Conservation (phyloP, 2,329 filamentous ascomycete species). For the Pseudophaeomoniella oleicola region DNA sequence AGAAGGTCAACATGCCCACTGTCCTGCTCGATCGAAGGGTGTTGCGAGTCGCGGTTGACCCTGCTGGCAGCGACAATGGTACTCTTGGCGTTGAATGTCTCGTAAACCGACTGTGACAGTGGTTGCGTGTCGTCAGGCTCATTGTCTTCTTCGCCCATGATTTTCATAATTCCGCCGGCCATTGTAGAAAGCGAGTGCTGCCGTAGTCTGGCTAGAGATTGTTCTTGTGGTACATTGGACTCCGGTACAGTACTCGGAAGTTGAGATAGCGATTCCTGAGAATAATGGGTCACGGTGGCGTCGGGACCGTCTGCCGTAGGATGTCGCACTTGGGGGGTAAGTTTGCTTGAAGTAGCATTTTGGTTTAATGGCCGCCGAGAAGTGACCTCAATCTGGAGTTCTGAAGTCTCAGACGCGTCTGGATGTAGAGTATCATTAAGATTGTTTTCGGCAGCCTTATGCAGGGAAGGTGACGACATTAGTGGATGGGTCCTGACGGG, state of each 20-base stretch:
- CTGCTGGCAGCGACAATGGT: slow-evolving; percentile 14
- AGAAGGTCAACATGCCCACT: slow-evolving; percentile 28
- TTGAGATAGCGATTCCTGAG: slow-evolving; percentile 7
- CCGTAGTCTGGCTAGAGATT: neutral
- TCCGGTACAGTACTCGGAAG: slow-evolving; percentile 9
- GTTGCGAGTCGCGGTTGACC: slow-evolving; percentile 4
- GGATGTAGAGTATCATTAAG: neutral
- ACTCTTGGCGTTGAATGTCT: slow-evolving; percentile 23
- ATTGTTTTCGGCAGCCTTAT: slow-evolving; percentile 2
- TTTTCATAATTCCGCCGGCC: neutral
- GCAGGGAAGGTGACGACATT: slow-evolving; percentile 7
- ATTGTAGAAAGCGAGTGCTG: neutral
- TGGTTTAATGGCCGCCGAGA: neutral
- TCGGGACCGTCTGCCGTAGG: neutral
- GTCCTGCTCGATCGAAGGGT: slow-evolving; percentile 15
- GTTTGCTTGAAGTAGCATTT: neutral
- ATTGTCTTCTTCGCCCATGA: slow-evolving; percentile 1
- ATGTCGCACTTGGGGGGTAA: neutral
- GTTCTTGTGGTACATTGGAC: slow-evolving; percentile 6
- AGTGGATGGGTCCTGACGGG: slow-evolving; percentile 3
- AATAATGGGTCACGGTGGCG: neutral
- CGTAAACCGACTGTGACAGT: slow-evolving; percentile 28
- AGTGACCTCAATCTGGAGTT: neutral
- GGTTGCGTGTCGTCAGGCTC: slow-evolving; percentile 27
- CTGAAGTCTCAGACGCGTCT: neutral